phyloP scores from a whole-genome alignment of 768 basidiomycete genomes.

The Tubosaeta sp. region DNA sequence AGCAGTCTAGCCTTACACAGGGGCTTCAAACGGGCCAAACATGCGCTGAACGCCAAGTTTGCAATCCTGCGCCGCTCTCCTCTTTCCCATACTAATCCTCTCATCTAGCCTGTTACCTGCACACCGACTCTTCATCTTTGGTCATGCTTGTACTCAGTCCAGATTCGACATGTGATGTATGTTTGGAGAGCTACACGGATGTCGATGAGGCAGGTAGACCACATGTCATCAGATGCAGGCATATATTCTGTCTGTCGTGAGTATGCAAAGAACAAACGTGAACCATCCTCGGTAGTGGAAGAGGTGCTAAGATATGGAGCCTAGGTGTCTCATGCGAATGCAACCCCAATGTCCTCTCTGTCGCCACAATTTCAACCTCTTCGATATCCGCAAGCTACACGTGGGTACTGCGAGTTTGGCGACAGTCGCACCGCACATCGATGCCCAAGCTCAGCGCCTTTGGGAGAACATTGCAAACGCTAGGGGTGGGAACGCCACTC shows the following conservation, averaged over 20 bases:
- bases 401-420: background rate
- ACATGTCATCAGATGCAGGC: constrained; percentile 9
- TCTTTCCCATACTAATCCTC: background rate
- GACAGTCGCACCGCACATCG: background rate
- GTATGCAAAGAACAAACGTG: background rate
- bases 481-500: background rate
- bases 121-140: background rate
- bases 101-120: background rate
- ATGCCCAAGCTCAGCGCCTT: background rate
- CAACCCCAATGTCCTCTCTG: constrained; percentile 11
- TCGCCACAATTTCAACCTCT: background rate
- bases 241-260: constrained; percentile 13
- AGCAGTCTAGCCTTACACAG: too few species aligned
- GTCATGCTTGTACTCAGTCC: constrained; percentile 11
- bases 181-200: constrained; percentile 7
- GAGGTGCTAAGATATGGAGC: background rate
- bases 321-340: constrained; percentile 9
- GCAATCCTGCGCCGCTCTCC: background rate
- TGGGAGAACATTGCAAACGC: background rate
- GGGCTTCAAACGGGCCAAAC: background rate
- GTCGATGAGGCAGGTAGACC: background rate
- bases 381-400: constrained; percentile 2
- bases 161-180: constrained; percentile 13
- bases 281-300: too few species aligned
- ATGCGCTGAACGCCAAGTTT: background rate